Evolutionary conservation across 2,329 filamentous ascomycete genomes (phyloP).

Genomic region (Rhexocercosporidium sp.): DNA sequence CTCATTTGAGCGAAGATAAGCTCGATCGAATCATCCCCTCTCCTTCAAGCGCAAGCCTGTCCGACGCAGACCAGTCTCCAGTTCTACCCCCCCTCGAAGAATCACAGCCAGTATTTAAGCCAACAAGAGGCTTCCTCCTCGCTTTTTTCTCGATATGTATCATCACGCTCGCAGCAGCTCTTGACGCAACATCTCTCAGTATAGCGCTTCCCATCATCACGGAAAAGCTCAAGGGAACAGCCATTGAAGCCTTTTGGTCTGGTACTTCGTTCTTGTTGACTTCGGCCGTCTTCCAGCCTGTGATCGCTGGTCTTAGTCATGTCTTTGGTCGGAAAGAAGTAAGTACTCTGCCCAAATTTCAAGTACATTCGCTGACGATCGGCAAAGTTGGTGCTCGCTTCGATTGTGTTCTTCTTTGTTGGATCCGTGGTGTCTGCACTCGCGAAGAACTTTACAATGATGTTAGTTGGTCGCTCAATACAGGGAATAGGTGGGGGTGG

Average conservation of each 20-base stretch:
- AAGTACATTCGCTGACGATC: neutral
- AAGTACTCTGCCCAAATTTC: slow-evolving; percentile 8
- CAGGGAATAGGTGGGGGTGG: slow-evolving; percentile 59
- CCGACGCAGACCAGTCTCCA: slow-evolving; percentile 10
- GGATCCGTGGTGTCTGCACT: slow-evolving; percentile 47
- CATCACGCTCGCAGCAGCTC: slow-evolving; percentile 64
- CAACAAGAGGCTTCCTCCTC: slow-evolving; percentile 33
- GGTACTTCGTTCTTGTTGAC: slow-evolving; percentile 73
- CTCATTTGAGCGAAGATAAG: slow-evolving; percentile 3
- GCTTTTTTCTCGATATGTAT: slow-evolving; percentile 44
- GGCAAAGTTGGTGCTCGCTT: slow-evolving; percentile 30
- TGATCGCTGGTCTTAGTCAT: slow-evolving; percentile 46
- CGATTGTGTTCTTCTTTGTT: slow-evolving; percentile 44
- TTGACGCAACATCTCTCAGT: slow-evolving; percentile 69
- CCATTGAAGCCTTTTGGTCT: slow-evolving; percentile 72
- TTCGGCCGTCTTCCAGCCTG: slow-evolving; percentile 64
- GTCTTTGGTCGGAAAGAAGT: slow-evolving; percentile 48
- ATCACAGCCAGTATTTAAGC: slow-evolving; percentile 31
- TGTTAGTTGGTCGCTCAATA: slow-evolving; percentile 47
- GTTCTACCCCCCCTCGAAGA: slow-evolving; percentile 25
- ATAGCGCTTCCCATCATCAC: slow-evolving; percentile 64
- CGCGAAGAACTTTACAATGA: slow-evolving; percentile 45
- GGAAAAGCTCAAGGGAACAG: slow-evolving; percentile 55
- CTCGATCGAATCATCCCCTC: neutral
- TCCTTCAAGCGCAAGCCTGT: slow-evolving; percentile 3